Percentiles rank a stretch among this genome's conserved stretches.
These are phyloP conservation scores for Phtheirospermum japonicum DNA, from an alignment of 257 asterid species.

Conservation along the genomic window DNA sequence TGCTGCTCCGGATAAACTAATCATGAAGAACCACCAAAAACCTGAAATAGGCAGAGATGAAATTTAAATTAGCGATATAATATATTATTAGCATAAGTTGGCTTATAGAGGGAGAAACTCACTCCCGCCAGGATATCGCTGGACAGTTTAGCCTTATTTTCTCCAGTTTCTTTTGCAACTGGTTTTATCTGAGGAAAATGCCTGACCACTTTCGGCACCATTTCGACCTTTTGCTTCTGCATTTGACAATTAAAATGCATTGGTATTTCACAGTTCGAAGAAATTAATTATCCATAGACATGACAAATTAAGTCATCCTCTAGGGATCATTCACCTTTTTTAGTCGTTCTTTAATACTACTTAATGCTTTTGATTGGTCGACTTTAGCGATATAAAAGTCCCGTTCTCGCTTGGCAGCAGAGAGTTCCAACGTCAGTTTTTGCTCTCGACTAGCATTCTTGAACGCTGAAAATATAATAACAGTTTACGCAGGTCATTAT, in stretches of 20 bases:
- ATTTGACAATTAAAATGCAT: constrained; percentile 10
- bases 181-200: constrained; percentile 68
- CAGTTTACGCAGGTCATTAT: constrained; percentile 18
- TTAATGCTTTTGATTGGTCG: constrained; percentile 66
- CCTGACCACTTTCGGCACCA: constrained; percentile 51
- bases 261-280: not conserved
- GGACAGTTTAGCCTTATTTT: constrained; percentile 49
- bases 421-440: constrained; percentile 66
- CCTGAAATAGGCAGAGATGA: constrained; percentile 35
- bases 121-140: constrained; percentile 68
- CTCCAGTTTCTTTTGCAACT: constrained; percentile 40
- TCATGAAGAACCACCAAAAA: constrained; percentile 52
- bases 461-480: constrained; percentile 43
- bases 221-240: constrained; percentile 71
- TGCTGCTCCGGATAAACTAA: not conserved
- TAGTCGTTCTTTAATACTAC: constrained; percentile 62
- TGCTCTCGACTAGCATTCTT: constrained; percentile 77
- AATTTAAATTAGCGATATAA: constrained; percentile 18
- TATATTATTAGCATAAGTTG: not conserved
- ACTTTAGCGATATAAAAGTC: constrained; percentile 77
- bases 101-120: constrained; percentile 6
- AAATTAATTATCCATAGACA: not conserved
- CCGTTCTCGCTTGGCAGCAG: constrained; percentile 82
- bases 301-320: not conserved
- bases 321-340: constrained; percentile 55